Evolutionary conservation across 1,284 basidiomycete species (phyloP).

Genomic region (Cutaneotrichosporon sp.): DNA sequence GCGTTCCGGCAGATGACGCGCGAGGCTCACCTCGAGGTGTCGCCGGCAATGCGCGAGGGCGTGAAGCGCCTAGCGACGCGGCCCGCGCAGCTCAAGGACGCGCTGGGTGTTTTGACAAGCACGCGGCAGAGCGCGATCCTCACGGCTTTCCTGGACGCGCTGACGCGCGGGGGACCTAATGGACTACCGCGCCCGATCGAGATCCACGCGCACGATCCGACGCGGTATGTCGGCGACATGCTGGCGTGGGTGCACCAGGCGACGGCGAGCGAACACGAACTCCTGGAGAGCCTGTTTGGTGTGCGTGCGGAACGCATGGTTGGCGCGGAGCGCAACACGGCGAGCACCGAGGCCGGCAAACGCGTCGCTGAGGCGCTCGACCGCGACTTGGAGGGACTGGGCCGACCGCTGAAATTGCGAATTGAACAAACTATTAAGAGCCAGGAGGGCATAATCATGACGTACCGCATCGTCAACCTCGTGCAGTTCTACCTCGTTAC

Average conservation of each 20-base stretch:
- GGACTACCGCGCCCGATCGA: constrained; percentile 92
- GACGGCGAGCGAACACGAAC: constrained; percentile 90
- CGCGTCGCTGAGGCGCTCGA: constrained; percentile 83
- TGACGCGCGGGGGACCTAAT: constrained; percentile 84
- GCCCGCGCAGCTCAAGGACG: constrained; percentile 79
- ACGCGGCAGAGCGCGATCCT: constrained; percentile 79
- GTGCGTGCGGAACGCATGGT: constrained; percentile 73
- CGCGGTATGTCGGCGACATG: constrained; percentile 97
- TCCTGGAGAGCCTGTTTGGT: constrained; percentile 79
- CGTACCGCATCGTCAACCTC: constrained; percentile 90
- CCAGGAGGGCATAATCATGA: constrained; percentile 87
- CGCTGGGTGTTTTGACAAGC: constrained; percentile 71
- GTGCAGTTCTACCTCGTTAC: constrained; percentile 90
- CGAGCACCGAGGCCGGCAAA: constrained; percentile 63
- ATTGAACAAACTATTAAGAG: constrained; percentile 88
- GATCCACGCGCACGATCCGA: constrained; percentile 92
- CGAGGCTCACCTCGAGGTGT: constrained; percentile 77
- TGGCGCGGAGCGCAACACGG: constrained; percentile 56
- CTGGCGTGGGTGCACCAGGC: constrained; percentile 97
- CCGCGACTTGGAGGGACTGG: constrained; percentile 75
- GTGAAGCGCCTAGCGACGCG: constrained; percentile 69
- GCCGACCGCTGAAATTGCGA: constrained; percentile 78
- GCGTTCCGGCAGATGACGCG: constrained; percentile 80
- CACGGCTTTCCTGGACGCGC: constrained; percentile 75
- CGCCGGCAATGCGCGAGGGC: constrained; percentile 67